Base-by-base conservation (phyloP, 257 asterid species). In the Solanum neorickii region DNA sequence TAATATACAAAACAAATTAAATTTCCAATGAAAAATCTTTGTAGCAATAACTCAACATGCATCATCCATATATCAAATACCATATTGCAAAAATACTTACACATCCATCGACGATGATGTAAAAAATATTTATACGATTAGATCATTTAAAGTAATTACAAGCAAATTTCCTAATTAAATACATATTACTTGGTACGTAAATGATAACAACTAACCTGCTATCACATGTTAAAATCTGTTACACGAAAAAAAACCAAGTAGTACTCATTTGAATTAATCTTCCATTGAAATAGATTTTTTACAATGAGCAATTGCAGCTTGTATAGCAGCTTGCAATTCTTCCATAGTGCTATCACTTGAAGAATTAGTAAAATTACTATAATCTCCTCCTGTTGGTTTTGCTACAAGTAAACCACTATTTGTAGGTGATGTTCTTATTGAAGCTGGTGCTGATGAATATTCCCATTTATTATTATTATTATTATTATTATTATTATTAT, bases 261-360 rank as follows among this genome's bases (percentile, higher is more conserved):
- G 25, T 60, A 23, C 69, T 60, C 69, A 23, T 42, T 62, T 12
- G 60, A 25, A 15, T 82, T 9, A 68, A 14, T 92, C 94, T 37
- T 92, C 94, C 39, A 86, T 60, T 14, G 93, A 91, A 86, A 92
- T 92, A 31, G 99, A 96, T 13, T 93, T 93, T 87, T 96, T 96
- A 93, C 99, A 96, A 88, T 96, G 98, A 86, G 96, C 96, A 90
- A 96, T 95, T 9, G 99, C 99, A 31, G 98, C 98, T 88, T 95
- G 98, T 88, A 96, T 94, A 11, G 99, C 99, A 82, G 98, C 95
- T 87, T 96, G 98, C 86, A 96, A 80, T 82, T 95, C 99, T 87
- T 95, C 99, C 99, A 95, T 94, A 86, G 98, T 92, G 87, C 97
- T 92, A 39, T 96, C 98, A 89, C 90, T 90, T 20, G 88, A 82